These are phyloP conservation scores for Batkoa obscura DNA, from an alignment of 371 early-diverging fungal genomes.

Conservation along the genomic window DNA sequence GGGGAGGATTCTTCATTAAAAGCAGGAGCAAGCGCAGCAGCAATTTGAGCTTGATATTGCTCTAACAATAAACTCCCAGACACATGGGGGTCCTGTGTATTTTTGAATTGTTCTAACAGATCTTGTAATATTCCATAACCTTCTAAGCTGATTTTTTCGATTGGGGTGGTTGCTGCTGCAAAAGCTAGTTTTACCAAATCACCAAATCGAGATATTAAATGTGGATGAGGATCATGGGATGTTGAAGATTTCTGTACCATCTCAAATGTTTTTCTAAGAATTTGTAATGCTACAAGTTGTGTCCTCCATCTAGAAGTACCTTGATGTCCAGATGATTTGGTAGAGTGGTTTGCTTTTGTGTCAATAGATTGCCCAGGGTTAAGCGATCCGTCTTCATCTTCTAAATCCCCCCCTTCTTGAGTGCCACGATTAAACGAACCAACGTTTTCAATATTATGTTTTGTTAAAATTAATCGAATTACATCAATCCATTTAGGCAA, in stretches of 20 bases:
- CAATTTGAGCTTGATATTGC: constrained; percentile 78
- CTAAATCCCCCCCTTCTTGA: not conserved
- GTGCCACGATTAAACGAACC: constrained; percentile 7
- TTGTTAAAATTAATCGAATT: constrained; percentile 52
- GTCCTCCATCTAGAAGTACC: constrained; percentile 73
- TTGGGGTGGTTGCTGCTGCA: constrained; percentile 63
- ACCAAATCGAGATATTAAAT: constrained; percentile 46
- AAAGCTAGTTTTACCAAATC: constrained; percentile 75
- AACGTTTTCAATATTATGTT: constrained; percentile 7
- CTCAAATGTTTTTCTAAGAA: constrained; percentile 30
- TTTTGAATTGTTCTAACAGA: constrained; percentile 46
- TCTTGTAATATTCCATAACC: constrained; percentile 52
- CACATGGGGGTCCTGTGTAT: constrained; percentile 56
- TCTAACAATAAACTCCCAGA: constrained; percentile 60
- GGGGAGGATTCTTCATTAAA: constrained; percentile 59
- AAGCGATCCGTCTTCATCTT: constrained; percentile 11
- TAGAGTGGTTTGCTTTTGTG: constrained; percentile 9
- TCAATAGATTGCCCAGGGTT: no score
- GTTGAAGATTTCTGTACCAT: constrained; percentile 45
- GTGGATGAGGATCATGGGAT: constrained; percentile 37
- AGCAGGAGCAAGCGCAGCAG: constrained; percentile 71
- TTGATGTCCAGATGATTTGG: not conserved
- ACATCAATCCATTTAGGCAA: constrained; percentile 75
- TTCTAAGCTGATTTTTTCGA: constrained; percentile 51
- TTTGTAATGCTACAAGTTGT: constrained; percentile 60